Evolutionary conservation across 305 asterid species (phyloP).

Genomic region (Andrographis paniculata): DNA sequence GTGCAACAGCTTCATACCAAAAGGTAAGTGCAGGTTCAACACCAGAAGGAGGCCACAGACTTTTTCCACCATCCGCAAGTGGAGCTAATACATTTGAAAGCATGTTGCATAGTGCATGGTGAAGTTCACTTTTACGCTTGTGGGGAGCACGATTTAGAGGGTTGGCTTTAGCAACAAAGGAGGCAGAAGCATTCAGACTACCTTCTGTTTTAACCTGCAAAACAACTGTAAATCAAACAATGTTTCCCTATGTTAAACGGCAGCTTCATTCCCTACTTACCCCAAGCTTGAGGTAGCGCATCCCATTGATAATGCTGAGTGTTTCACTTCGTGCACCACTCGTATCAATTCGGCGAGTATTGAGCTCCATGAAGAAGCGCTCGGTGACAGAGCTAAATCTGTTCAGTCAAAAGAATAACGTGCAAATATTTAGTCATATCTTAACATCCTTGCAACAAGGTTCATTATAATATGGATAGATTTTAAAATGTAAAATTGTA

Average conservation of each 20-base stretch:
- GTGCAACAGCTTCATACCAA: slow-evolving; percentile 98
- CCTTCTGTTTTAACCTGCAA: slow-evolving; percentile 98
- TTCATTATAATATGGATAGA: slow-evolving; percentile 17
- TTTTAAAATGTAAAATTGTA: too few relatives aligned
- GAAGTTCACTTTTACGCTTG: slow-evolving; percentile 95
- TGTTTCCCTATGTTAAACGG: slow-evolving; percentile 20
- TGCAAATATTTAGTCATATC: slow-evolving; percentile 19
- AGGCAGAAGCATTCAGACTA: slow-evolving; percentile 96
- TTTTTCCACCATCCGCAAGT: slow-evolving; percentile 94
- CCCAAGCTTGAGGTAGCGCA: slow-evolving; percentile 99
- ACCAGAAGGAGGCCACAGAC: slow-evolving; percentile 96
- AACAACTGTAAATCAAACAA: slow-evolving; percentile 27
- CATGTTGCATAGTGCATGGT: slow-evolving; percentile 99
- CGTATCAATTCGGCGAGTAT: slow-evolving; percentile 91
- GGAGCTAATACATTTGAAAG: slow-evolving; percentile 97
- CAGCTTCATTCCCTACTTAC: slow-evolving; percentile 38
- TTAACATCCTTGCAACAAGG: slow-evolving; percentile 12
- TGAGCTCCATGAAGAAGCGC: slow-evolving; percentile 98
- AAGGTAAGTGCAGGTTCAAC: slow-evolving; percentile 94
- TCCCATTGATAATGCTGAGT: slow-evolving; percentile 89
- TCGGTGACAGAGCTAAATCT: slow-evolving; percentile 99
- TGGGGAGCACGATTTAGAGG: slow-evolving; percentile 96
- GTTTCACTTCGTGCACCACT: slow-evolving; percentile 95
- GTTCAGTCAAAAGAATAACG: slow-evolving; percentile 26
- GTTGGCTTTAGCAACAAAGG: slow-evolving; percentile 98